Evolutionary conservation across 495 filamentous ascomycete genomes (phyloP).

Genomic region (Pyronema omphalodes): DNA sequence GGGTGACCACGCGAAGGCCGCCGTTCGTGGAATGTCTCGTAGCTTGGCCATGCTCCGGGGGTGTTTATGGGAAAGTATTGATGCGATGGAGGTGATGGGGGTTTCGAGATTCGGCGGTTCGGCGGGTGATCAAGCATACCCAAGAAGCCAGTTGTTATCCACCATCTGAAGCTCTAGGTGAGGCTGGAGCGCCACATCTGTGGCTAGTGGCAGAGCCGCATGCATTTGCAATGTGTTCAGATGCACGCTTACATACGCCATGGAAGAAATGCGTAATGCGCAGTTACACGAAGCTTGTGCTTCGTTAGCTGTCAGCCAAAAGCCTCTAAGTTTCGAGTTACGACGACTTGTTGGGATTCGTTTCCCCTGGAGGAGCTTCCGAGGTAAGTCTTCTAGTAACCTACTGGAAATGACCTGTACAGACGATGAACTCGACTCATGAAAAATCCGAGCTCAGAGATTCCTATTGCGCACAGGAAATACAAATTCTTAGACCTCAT

Average conservation of each 20-base stretch:
- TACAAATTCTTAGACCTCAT: too few relatives aligned
- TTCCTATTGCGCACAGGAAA: too few relatives aligned
- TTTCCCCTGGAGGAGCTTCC: background rate
- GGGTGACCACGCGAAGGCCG: slow-evolving; percentile 92
- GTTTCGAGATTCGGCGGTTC: background rate
- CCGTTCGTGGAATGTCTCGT: slow-evolving; percentile 87
- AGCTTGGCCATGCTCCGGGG: slow-evolving; percentile 67
- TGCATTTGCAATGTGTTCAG: background rate
- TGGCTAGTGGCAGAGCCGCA: background rate
- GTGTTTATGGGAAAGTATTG: background rate
- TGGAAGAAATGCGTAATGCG: too few relatives aligned
- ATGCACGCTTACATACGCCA: background rate
- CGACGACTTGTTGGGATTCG: background rate
- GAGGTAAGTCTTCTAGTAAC: too few relatives aligned
- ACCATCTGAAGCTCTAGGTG: slow-evolving; percentile 1
- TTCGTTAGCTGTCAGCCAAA: background rate
- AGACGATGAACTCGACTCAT: too few relatives aligned
- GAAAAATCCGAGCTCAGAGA: too few relatives aligned
- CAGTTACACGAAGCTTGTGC: too few relatives aligned
- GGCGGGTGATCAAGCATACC: background rate
- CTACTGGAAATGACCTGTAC: too few relatives aligned
- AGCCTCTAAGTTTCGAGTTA: background rate
- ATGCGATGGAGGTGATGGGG: background rate
- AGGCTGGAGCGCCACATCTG: background rate
- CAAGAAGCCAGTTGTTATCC: slow-evolving; percentile 3